Percentiles rank a stretch among this genome's conserved stretches.
Conservation (phyloP, 306 rosid species). For the Rubus idaeus region DNA sequence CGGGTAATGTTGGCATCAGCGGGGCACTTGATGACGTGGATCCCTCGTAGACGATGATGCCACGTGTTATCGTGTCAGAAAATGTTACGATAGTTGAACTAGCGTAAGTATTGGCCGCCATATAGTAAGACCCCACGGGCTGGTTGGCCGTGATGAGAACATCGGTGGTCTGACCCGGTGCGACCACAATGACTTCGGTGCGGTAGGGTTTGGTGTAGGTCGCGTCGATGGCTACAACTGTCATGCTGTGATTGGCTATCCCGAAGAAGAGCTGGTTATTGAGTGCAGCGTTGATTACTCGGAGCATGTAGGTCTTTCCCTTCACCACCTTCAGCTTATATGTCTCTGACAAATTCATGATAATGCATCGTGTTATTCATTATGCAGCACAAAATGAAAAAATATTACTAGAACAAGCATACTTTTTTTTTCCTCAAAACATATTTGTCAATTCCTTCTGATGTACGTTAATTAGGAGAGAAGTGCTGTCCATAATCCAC, state of each 20-base stretch:
- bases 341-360: slow-evolving; percentile 20
- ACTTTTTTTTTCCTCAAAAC: too few species aligned
- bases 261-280: slow-evolving; percentile 59
- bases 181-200: slow-evolving; percentile 40
- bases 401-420: too few species aligned
- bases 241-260: slow-evolving; percentile 61
- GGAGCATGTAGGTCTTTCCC: slow-evolving; percentile 56
- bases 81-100: rapidly evolving
- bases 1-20: slow-evolving; percentile 47
- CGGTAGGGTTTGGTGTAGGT: slow-evolving; percentile 43
- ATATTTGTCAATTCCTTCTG: too few species aligned
- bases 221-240: slow-evolving; percentile 63
- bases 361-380: not conserved
- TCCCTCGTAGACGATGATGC: slow-evolving; percentile 38
- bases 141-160: slow-evolving; percentile 48
- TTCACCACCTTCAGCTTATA: slow-evolving; percentile 37
- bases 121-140: slow-evolving; percentile 49
- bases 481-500: too few species aligned
- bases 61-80: slow-evolving; percentile 37
- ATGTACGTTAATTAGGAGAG: too few species aligned
- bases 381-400: not conserved
- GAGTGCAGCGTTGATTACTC: slow-evolving; percentile 64
- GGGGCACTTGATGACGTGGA: slow-evolving; percentile 16
- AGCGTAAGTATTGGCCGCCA: slow-evolving; percentile 50
- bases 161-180: slow-evolving; percentile 68